Conservation (phyloP, 2,329 filamentous ascomycete genomes). For the Cadophora gregata region DNA sequence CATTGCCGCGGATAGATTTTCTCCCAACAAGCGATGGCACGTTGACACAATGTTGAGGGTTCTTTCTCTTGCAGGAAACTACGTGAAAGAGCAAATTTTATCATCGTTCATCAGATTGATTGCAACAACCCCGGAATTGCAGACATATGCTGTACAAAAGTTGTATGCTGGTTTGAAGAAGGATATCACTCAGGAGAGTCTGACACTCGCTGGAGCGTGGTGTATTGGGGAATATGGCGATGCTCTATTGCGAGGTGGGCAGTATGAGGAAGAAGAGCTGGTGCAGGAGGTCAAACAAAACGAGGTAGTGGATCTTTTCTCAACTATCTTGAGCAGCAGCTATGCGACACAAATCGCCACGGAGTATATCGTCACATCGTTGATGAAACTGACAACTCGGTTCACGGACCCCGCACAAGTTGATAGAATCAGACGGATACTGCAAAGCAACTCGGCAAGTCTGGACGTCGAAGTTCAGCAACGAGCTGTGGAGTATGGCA, state of each 20-base stretch:
- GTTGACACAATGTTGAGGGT: constrained; percentile 97
- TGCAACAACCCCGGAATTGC: constrained; percentile 90
- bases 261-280: constrained; percentile 93
- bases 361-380: constrained; percentile 93
- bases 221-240: constrained; percentile 98
- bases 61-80: constrained; percentile 90
- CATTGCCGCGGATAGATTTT: constrained; percentile 93
- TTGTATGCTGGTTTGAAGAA: constrained; percentile 90
- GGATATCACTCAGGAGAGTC: constrained; percentile 95
- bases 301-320: constrained; percentile 92
- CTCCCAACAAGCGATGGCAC: constrained; percentile 98
- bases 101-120: constrained; percentile 96
- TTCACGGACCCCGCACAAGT: constrained; percentile 84
- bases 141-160: constrained; percentile 96
- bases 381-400: constrained; percentile 93
- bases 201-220: constrained; percentile 94
- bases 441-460: constrained; percentile 81
- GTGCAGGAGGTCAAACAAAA: constrained; percentile 81
- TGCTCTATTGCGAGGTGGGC: constrained; percentile 82
- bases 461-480: constrained; percentile 96
- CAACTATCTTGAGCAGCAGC: constrained; percentile 89
- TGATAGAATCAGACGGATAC: constrained; percentile 80
- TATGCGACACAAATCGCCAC: constrained; percentile 90
- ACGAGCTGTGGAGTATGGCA: constrained; percentile 91
- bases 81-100: constrained; percentile 96